Evolutionary conservation across 306 rosid genomes (phyloP), one percentile per base, ranked within the genome.

Genomic region (Vigna unguiculata): DNA sequence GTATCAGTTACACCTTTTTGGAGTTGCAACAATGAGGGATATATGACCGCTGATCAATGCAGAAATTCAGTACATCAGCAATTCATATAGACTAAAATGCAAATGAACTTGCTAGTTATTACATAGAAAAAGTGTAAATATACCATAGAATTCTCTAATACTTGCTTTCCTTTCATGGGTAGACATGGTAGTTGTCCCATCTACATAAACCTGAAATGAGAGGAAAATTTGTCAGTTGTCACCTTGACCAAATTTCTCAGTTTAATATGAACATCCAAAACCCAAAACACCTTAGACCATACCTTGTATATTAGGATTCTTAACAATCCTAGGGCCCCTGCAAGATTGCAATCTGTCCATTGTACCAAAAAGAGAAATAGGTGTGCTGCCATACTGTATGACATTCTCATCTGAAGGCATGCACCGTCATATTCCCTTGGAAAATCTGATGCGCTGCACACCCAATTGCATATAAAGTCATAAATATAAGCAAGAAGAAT

Each of bases 341-440:
- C 98, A 9, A 94, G 98, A 84, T 88, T 81, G 89, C 97, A 94
- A 68, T 91, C 97, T 36, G 97, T 90, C 98, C 98, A 94, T 62
- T 94, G 97, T 73, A 94, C 96, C 62, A 94, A 83, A 78, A 94
- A 94, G 24, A 94, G 96, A 84, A 94, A 94, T 53, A 94, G 71
- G 78, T 92, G 98, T 14, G 97, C 98, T 17, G 96, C 97, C 10
- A 97, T 96, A 86, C 98, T 94, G 81, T 94, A 94, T 3, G 98
- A 94, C 94, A 94, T 90, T 87, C 98, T 88, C 98, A 94, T 94
- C 88, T 94, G 98, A 86, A 94, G 90, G 81, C 97, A 91, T 12
- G 98, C 96, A 63, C 98, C 98, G 62, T 94, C 98, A 68, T 90
- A 94, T 51, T 94, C 97, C 86, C 91, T 84, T 0, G 96, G 84